Evolutionary conservation across 108 stramenopile species (phyloP), one percentile per base, ranked within the genome.

Genomic region (Nannochloropsis oceanica): DNA sequence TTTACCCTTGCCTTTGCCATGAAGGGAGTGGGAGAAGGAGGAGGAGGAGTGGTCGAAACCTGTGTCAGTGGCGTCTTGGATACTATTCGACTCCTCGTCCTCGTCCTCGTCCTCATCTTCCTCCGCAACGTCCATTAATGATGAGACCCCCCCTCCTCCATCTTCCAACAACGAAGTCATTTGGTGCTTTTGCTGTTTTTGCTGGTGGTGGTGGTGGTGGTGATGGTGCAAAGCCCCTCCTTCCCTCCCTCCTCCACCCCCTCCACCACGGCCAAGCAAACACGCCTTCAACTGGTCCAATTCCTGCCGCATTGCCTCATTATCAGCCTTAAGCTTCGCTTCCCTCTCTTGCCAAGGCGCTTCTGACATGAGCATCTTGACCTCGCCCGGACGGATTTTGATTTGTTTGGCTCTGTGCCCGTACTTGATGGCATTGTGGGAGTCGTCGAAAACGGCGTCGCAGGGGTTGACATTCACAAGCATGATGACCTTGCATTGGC

Each of bases 401-500:
- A 92, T 92, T 82, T 91, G 87, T 84, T 93, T 93, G 83, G 92
- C 92, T 27, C 92, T 81, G 84, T 93, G 89, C 13, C 92, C 92
- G 85, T 93, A 93, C 81, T 93, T 92, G 13, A 93, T 89, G 13
- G 92, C 92, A 85, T 93, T 92, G 87, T 90, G 92, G 24, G 92
- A 90, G 89, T 93, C 92, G 79, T 92, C 92, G 84, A 87, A 91
- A 80, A 81, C 87, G n/a, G 79, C 43, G 84, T 91, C 86, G 43
- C 90, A 88, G 13, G 92, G 92, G 82, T 90, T 90, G 27, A 93
- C 50, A 83, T 91, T 91, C n/a, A 92, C 92, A 44, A 93, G 89
- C 86, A 93, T 92, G 73, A 92, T 83, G 24, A 92, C 50, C 26
- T 87, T 89, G 80, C 89, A 91, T 24, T 84, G 34, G 12, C 90